Evolutionary conservation across 768 basidiomycete species (phyloP).

Genomic region (Psilocybe azurescens): DNA sequence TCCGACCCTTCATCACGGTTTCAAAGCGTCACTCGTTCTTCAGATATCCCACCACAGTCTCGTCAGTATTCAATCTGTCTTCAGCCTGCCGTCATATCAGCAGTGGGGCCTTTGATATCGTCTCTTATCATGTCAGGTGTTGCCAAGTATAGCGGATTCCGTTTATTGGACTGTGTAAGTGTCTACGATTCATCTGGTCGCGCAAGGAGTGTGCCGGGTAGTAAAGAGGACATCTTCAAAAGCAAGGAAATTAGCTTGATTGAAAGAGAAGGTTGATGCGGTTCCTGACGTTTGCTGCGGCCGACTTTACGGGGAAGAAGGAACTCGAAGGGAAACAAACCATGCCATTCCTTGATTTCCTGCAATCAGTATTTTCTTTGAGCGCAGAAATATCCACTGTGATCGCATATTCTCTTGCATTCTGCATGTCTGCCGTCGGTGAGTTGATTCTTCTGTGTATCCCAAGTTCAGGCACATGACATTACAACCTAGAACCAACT

Average conservation of each 20-base stretch:
- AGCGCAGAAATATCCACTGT: conserved; percentile 59
- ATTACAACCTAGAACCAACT: conserved; percentile 59
- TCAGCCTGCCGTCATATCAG: conserved; percentile 81
- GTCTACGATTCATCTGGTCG: conserved; percentile 55
- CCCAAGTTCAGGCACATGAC: neutral
- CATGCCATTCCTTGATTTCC: conserved; percentile 63
- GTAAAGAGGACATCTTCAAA: conserved; percentile 94
- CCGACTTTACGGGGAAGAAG: conserved; percentile 69
- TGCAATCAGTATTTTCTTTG: conserved; percentile 68
- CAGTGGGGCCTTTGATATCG: conserved; percentile 78
- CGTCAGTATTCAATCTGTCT: conserved; percentile 88
- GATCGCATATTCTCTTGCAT: conserved; percentile 81
- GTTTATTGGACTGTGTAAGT: conserved; percentile 74
- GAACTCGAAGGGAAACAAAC: conserved; percentile 63
- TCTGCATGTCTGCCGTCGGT: conserved; percentile 67
- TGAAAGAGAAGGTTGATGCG: conserved; percentile 94
- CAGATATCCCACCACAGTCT: conserved; percentile 53
- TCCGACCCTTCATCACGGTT: conserved; percentile 35
- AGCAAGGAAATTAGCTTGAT: conserved; percentile 74
- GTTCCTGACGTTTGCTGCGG: conserved; percentile 81
- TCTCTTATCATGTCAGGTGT: conserved; percentile 84
- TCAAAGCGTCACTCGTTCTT: conserved; percentile 49
- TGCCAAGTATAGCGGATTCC: conserved; percentile 89
- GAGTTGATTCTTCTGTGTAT: conserved; percentile 19
- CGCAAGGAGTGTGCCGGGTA: conserved; percentile 77